phyloP scores from a whole-genome alignment of 2,329 filamentous ascomycete genomes.

The Aureobasidium sp. region DNA sequence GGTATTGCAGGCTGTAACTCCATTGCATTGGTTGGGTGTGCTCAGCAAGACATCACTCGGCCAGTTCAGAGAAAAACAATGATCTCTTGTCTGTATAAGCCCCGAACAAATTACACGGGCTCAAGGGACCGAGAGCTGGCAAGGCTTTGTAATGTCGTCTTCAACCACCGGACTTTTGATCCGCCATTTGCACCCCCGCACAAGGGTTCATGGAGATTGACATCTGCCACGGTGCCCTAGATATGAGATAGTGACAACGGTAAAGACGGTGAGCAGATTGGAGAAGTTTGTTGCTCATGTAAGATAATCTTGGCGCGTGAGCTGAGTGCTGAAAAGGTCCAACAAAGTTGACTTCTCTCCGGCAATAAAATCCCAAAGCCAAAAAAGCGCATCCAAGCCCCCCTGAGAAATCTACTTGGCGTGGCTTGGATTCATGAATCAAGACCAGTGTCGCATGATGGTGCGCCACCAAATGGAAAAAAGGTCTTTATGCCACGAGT shows the following conservation, averaged over 20 bases:
- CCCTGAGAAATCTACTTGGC: constrained; percentile 2
- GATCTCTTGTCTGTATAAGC: too few species aligned
- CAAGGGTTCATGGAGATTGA: not conserved
- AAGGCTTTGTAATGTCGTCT: too few species aligned
- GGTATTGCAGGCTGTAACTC: too few species aligned
- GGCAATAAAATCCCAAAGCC: not conserved
- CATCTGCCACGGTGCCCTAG: not conserved
- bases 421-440: not conserved
- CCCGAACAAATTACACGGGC: too few species aligned
- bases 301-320: not conserved
- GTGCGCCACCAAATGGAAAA: not conserved
- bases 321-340: not conserved
- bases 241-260: not conserved
- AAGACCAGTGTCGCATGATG: constrained; percentile 2
- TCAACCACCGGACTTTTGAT: not conserved
- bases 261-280: not conserved
- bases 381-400: not conserved
- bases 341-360: not conserved
- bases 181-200: not conserved
- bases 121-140: too few species aligned
- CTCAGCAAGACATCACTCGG: too few species aligned
- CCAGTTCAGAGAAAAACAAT: too few species aligned
- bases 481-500: not conserved
- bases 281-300: not conserved
- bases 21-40: too few species aligned